Conservation (phyloP, 305 asterid species). For the Euphrasia arctica region DNA sequence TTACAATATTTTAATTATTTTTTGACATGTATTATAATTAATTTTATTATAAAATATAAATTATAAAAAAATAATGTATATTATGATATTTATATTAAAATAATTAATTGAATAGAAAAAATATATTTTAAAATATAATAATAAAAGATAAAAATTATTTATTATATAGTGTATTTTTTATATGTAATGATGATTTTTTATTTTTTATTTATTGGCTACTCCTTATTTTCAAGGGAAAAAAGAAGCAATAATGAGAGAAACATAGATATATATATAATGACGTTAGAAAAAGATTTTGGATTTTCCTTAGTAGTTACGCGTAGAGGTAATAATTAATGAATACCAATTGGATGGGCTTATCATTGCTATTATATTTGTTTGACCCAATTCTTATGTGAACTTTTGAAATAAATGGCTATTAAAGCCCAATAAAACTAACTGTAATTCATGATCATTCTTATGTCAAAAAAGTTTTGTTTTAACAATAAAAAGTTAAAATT, state of each 20-base stretch:
- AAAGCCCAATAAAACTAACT: not conserved
- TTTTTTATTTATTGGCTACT: not conserved
- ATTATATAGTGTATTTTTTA: not conserved
- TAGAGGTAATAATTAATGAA: too few relatives aligned
- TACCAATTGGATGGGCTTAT: not conserved
- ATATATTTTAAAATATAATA: too few relatives aligned
- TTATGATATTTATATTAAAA: too few relatives aligned
- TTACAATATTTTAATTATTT: too few relatives aligned
- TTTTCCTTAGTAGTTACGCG: constrained; percentile 35
- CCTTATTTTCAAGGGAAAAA: constrained; percentile 18
- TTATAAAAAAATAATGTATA: too few relatives aligned
- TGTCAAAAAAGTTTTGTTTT: too few relatives aligned
- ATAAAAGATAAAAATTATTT: not conserved
- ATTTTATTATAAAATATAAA: too few relatives aligned
- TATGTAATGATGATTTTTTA: not conserved
- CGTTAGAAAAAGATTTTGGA: not conserved
- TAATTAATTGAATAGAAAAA: too few relatives aligned
- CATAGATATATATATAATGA: not conserved
- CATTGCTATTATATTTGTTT: not conserved
- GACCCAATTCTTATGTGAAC: not conserved
- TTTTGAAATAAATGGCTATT: not conserved
- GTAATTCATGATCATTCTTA: not conserved
- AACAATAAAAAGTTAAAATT: too few relatives aligned
- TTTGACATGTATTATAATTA: too few relatives aligned
- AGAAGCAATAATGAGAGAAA: constrained; percentile 28